Conservation (phyloP, 139 green algal genomes). For the Chlorella ohadii region DNA sequence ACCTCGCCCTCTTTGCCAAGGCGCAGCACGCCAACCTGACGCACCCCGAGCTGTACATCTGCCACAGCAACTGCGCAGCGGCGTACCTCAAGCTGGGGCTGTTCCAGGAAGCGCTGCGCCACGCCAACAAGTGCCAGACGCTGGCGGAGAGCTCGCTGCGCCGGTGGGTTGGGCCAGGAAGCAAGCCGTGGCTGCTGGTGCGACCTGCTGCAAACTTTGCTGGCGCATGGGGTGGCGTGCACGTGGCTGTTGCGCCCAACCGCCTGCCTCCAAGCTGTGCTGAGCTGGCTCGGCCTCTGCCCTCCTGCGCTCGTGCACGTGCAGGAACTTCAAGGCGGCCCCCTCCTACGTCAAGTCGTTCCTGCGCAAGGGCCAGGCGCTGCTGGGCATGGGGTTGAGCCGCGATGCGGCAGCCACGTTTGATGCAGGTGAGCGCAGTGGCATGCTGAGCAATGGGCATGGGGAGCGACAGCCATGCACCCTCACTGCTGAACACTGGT, state of each 20-base stretch:
- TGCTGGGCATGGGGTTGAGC: slow-evolving; percentile 57
- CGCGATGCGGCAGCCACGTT: slow-evolving; percentile 37
- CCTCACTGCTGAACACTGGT: no score
- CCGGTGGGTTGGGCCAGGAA: no score
- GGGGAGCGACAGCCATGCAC: no score
- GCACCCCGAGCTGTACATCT: slow-evolving; percentile 70
- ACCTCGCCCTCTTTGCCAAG: slow-evolving; percentile 60
- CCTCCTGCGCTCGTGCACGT: background rate
- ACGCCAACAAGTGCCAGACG: slow-evolving; percentile 41
- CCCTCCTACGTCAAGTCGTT: slow-evolving; percentile 65
- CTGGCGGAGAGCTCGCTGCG: slow-evolving; percentile 49
- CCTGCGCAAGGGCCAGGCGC: slow-evolving; percentile 63
- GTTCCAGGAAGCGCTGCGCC: slow-evolving; percentile 41
- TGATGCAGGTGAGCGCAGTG: background rate
- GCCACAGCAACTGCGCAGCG: slow-evolving; percentile 61
- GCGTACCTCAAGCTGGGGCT: slow-evolving; percentile 65
- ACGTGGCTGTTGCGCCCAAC: no score
- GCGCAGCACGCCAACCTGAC: slow-evolving; percentile 51
- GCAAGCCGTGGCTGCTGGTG: no score
- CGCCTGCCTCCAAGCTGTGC: no score
- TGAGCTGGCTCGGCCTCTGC: no score
- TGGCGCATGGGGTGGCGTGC: no score
- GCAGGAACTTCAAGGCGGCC: slow-evolving; percentile 25
- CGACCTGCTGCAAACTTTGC: no score
- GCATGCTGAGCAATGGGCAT: no score